A percentile compares a stretch with the other conserved stretches of the same genome.
These are phyloP conservation scores for Delitschia confertaspora DNA, from an alignment of 495 filamentous ascomycete species.

Conservation along the genomic window DNA sequence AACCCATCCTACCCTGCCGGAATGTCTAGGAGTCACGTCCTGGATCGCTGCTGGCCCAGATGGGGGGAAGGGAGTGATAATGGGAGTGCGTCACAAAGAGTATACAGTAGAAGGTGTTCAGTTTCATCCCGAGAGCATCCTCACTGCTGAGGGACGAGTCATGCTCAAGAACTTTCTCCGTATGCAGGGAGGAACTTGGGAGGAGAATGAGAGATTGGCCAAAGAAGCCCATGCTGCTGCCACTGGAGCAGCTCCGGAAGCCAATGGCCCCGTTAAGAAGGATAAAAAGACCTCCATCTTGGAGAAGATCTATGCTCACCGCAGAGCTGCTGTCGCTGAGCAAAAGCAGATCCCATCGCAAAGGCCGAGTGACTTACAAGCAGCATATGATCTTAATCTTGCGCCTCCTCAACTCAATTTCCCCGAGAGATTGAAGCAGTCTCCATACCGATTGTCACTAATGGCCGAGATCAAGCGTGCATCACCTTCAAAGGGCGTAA, in stretches of 20 bases:
- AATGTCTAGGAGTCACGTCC: constrained; percentile 83
- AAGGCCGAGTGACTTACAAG: constrained; percentile 75
- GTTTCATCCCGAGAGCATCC: constrained; percentile 95
- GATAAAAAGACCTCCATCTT: constrained; percentile 73
- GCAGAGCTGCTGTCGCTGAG: constrained; percentile 62
- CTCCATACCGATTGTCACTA: constrained; percentile 71
- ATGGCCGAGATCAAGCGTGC: constrained; percentile 97
- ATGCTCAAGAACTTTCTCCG: constrained; percentile 91
- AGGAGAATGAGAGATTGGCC: constrained; percentile 51
- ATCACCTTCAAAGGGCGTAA: constrained; percentile 92
- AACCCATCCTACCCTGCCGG: constrained; percentile 78
- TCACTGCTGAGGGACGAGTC: constrained; percentile 74
- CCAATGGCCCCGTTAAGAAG: constrained; percentile 25
- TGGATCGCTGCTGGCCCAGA: constrained; percentile 53
- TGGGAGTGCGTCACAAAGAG: constrained; percentile 92
- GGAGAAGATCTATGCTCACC: constrained; percentile 82
- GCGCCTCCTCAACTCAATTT: constrained; percentile 81
- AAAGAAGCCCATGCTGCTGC: constrained; percentile 27
- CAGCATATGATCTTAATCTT: constrained; percentile 71
- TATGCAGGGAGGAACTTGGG: constrained; percentile 85
- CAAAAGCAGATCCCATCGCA: constrained; percentile 85
- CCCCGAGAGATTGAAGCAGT: constrained; percentile 65
- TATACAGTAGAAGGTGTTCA: constrained; percentile 87
- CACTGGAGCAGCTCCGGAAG: constrained; percentile 11
- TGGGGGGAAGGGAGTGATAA: constrained; percentile 73